These are phyloP conservation scores for Coniochaeta sp. DNA, from an alignment of 2,329 filamentous ascomycete genomes.

Conservation along the genomic window DNA sequence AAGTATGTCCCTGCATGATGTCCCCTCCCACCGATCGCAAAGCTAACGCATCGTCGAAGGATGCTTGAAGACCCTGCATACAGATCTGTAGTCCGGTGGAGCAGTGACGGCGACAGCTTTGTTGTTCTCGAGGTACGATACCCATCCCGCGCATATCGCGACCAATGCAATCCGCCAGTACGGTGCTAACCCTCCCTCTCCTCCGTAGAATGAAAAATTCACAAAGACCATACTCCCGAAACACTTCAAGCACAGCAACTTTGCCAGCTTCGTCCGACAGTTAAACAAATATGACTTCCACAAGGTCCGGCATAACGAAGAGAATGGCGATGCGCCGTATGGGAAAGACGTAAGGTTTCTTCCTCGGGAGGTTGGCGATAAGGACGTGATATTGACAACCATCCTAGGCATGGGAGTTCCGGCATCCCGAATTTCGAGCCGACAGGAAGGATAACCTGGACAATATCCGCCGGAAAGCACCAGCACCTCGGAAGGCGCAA, in stretches of 20 bases:
- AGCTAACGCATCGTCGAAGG: conserved; percentile 38
- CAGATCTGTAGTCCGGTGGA: conserved; percentile 90
- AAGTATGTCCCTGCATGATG: conserved; percentile 53
- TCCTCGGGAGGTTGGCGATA: not conserved
- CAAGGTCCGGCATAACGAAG: conserved; percentile 90
- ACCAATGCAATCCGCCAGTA: not conserved
- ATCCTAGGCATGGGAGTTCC: conserved; percentile 83
- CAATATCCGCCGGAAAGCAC: conserved; percentile 92
- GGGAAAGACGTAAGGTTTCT: conserved; percentile 60
- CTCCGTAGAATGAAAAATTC: conserved; percentile 83
- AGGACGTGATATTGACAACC: conserved; percentile 19
- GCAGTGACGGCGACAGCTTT: conserved; percentile 89
- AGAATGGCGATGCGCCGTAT: conserved; percentile 74
- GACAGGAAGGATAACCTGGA: conserved; percentile 96
- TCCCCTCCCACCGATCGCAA: conserved; percentile 11
- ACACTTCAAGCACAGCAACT: conserved; percentile 99
- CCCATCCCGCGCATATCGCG: conserved; percentile 11
- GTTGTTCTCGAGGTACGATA: conserved; percentile 83
- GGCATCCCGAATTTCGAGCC: conserved; percentile 90
- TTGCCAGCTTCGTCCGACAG: conserved; percentile 92
- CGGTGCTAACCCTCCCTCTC: not conserved
- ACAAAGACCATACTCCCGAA: conserved; percentile 95
- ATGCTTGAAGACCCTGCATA: conserved; percentile 97
- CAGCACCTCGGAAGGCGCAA: conserved; percentile 73
- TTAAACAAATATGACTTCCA: conserved; percentile 98